These are phyloP conservation scores for Wallacemonas sp. DNA, from an alignment of 208 protist genomes.

Conservation along the genomic window DNA sequence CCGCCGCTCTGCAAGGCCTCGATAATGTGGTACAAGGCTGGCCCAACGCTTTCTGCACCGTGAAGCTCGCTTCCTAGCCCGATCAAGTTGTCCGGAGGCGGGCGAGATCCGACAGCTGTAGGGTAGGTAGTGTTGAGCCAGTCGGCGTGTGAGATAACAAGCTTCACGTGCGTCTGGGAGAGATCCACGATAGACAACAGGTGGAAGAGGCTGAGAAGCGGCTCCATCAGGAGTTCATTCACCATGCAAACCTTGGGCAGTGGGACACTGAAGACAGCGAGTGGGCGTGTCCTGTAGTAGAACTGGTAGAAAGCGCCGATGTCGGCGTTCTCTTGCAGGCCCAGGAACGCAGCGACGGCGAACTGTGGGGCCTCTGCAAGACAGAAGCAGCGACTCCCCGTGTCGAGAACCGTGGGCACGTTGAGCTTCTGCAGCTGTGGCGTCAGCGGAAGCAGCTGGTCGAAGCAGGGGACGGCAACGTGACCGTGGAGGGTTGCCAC, in stretches of 20 bases:
- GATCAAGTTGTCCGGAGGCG: conserved; percentile 24
- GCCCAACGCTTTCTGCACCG: conserved; percentile 39
- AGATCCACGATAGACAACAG: conserved; percentile 56
- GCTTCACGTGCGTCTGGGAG: conserved; percentile 33
- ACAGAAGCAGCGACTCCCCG: conserved; percentile 38
- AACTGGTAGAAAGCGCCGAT: conserved; percentile 68
- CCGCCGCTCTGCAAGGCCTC: conserved; percentile 22
- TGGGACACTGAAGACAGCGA: conserved; percentile 55
- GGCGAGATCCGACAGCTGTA: conserved; percentile 24
- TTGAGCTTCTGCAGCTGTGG: conserved; percentile 34
- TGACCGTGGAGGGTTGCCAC: conserved; percentile 65
- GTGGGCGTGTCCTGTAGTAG: conserved; percentile 62
- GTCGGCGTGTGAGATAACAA: conserved; percentile 71
- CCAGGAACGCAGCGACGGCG: conserved; percentile 48
- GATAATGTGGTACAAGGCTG: conserved; percentile 33
- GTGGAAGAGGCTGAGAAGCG: conserved; percentile 56
- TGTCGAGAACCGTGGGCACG: conserved; percentile 47
- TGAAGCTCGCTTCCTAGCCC: conserved; percentile 31
- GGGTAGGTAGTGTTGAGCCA: conserved; percentile 66
- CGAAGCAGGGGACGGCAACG: conserved; percentile 29
- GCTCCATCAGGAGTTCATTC: conserved; percentile 58
- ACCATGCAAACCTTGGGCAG: conserved; percentile 22
- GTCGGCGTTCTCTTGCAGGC: conserved; percentile 36
- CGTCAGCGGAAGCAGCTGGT: conserved; percentile 53
- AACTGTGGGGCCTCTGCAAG: conserved; percentile 48